Conservation (phyloP, 495 filamentous ascomycete genomes). For the Daldinia concentrica region DNA sequence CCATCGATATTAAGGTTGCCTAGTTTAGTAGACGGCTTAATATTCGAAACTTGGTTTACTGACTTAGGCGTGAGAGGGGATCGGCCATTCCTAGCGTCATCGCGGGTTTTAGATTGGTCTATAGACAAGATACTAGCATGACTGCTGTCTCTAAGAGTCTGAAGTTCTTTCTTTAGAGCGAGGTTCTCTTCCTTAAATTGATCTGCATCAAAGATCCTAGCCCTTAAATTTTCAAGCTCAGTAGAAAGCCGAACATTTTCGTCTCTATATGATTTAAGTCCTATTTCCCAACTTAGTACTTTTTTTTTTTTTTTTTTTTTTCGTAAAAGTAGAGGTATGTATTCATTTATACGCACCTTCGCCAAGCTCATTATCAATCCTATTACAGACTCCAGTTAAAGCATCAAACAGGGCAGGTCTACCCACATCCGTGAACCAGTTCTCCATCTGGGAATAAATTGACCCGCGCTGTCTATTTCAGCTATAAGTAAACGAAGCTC, state of each 20-base stretch:
- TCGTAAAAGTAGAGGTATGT: background rate
- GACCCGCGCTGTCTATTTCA: background rate
- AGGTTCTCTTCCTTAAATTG: conserved; percentile 50
- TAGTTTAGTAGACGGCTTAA: conserved; percentile 32
- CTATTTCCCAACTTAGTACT: conserved; percentile 20
- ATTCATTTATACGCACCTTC: conserved; percentile 42
- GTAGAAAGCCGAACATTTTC: conserved; percentile 32
- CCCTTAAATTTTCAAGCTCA: conserved; percentile 47
- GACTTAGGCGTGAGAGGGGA: conserved; percentile 40
- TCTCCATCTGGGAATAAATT: conserved; percentile 44
- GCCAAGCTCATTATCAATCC: conserved; percentile 48
- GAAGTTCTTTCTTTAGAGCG: conserved; percentile 47
- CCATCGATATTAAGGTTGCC: conserved; percentile 30
- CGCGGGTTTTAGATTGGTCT: background rate
- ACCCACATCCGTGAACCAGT: conserved; percentile 50
- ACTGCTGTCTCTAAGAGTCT: conserved; percentile 18
- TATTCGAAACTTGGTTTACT: conserved; percentile 26
- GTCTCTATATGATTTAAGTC: conserved; percentile 22
- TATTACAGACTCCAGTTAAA: conserved; percentile 51
- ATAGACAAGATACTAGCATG: background rate
- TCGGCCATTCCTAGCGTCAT: conserved; percentile 15
- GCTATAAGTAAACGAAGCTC: background rate
- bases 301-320: conserved; percentile 3
- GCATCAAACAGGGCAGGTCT: conserved; percentile 53
- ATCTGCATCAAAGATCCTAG: conserved; percentile 36